Evolutionary conservation across 2,329 filamentous ascomycete genomes (phyloP).

Genomic region (Trichoderma cornu-damae): DNA sequence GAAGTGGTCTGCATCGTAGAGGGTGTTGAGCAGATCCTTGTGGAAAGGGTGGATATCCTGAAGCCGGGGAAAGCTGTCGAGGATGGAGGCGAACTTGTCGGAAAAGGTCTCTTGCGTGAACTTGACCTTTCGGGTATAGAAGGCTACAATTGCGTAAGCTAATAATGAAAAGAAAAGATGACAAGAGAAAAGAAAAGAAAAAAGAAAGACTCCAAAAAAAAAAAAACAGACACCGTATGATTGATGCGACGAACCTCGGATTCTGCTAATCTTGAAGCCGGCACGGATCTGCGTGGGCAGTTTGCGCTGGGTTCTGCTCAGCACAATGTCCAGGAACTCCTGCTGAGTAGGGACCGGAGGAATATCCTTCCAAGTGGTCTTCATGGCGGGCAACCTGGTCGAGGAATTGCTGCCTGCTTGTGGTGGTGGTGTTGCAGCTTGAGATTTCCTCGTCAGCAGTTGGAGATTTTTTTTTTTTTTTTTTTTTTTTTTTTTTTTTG

Average conservation of each 20-base stretch:
- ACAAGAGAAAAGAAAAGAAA: too few relatives aligned
- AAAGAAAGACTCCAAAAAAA: too few relatives aligned
- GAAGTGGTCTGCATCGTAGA: slow-evolving; percentile 98
- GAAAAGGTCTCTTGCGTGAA: slow-evolving; percentile 95
- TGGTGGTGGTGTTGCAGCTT: slow-evolving; percentile 7
- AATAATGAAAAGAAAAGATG: too few relatives aligned
- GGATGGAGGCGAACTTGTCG: slow-evolving; percentile 85
- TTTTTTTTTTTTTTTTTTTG: slow-evolving; percentile 9
- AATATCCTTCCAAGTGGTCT: slow-evolving; percentile 69
- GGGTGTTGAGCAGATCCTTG: slow-evolving; percentile 78
- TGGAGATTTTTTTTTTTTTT: slow-evolving; percentile 7
- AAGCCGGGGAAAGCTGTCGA: slow-evolving; percentile 87
- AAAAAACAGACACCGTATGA: too few relatives aligned
- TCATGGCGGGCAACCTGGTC: slow-evolving; percentile 43
- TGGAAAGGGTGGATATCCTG: slow-evolving; percentile 95
- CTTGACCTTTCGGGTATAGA: slow-evolving; percentile 98
- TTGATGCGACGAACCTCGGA: slow-evolving; percentile 54
- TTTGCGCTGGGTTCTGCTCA: slow-evolving; percentile 86
- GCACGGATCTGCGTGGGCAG: slow-evolving; percentile 92
- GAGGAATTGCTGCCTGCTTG: slow-evolving; percentile 13
- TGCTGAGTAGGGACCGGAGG: slow-evolving; percentile 84
- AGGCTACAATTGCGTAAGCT: slow-evolving; percentile 47
- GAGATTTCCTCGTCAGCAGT: slow-evolving; percentile 4
- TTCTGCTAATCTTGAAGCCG: slow-evolving; percentile 91
- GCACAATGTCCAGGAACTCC: slow-evolving; percentile 96